Evolutionary conservation across 768 basidiomycete genomes (phyloP), one percentile per base, ranked within the genome.

Genomic region (Rubroboletus pulcherrimus): DNA sequence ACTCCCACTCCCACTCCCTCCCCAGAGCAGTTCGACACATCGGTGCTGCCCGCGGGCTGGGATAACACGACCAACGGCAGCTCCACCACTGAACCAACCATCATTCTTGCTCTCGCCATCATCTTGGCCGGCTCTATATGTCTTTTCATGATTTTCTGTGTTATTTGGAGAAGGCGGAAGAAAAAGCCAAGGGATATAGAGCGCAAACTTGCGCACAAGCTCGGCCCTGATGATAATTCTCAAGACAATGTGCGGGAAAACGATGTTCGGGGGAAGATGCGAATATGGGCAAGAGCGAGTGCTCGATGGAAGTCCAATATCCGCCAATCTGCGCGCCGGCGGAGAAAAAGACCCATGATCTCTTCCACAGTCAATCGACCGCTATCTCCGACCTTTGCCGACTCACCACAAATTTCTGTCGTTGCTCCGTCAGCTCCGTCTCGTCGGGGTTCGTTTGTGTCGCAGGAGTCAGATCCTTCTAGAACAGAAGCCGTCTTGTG

Each of bases 221-320:
- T 48, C 21, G 31, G 48, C 39, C 7, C 64, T 6, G 73, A 71
- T 2, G 68, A 59, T 34, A 39, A 49, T 35, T 49, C 73, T 11
- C 70, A 66, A 24, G 71, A 69, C 37, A 73, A 68, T 43, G 66
- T 59, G 6, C 67, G 70, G 10, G 79, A 82, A 56, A 78, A 74
- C 56, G 81, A 83, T 45, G 67, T 70, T 8, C 80, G 75, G 50
- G 66, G 67, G 5, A 81, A 81, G 57, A 80, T 85, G 66, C 82
- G 80, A 61, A 62, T 84, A 46, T 89, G 86, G 87, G 77, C 79
- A 0, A 77, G 73, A 56, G 87, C 87, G 2, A 83, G 81, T 2
- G 83, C 82, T 8, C 78, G 85, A 42, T 91, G 89, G 89, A 83
- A 77, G 59, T 81, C 80, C 3, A 83, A 84, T 50, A 78, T 81